Base-by-base conservation (phyloP, 352 stramenopile species). In the Ophiocytium majus region DNA sequence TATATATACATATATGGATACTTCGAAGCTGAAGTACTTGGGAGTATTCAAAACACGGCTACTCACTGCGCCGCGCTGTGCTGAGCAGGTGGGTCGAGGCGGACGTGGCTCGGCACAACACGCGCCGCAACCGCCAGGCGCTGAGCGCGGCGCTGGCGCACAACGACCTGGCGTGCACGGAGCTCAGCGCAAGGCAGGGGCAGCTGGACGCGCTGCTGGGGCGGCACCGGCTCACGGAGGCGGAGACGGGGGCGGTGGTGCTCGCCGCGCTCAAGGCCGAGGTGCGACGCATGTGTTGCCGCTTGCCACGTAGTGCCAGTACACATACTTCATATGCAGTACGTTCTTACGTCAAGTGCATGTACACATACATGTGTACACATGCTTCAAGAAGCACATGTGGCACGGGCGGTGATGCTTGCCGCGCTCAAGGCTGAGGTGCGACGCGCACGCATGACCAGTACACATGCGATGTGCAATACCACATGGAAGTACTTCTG, bases 21-120 rank as follows among this genome's bases (percentile, higher is more conserved):
- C n/a, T n/a, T n/a, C n/a, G n/a, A n/a, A n/a, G n/a, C n/a, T n/a
- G n/a, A n/a, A n/a, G n/a, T n/a, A n/a, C n/a, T n/a, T n/a, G n/a
- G n/a, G n/a, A n/a, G n/a, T n/a, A n/a, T n/a, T n/a, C n/a, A n/a
- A n/a, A n/a, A n/a, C n/a, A n/a, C n/a, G n/a, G n/a, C n/a, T n/a
- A n/a, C n/a, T n/a, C n/a, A n/a, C n/a, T n/a, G n/a, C n/a, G n/a
- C n/a, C n/a, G n/a, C n/a, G n/a, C n/a, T n/a, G n/a, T n/a, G n/a
- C n/a, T n/a, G 32, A 17, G 32, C 35, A 78, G 66, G 43, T 88
- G 84, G 84, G 80, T 88, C 9, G 79, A 88, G 76, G 84, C 83
- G 50, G 84, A 88, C 49, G 84, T 88, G 17, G 84, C 79, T 36
- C 82, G 81, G 74, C 63, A 88, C 84, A 88, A 88, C 81, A 37